These are phyloP conservation scores for Rhamnella rubrinervis DNA, from an alignment of 331 rosid genomes.

Conservation along the genomic window DNA sequence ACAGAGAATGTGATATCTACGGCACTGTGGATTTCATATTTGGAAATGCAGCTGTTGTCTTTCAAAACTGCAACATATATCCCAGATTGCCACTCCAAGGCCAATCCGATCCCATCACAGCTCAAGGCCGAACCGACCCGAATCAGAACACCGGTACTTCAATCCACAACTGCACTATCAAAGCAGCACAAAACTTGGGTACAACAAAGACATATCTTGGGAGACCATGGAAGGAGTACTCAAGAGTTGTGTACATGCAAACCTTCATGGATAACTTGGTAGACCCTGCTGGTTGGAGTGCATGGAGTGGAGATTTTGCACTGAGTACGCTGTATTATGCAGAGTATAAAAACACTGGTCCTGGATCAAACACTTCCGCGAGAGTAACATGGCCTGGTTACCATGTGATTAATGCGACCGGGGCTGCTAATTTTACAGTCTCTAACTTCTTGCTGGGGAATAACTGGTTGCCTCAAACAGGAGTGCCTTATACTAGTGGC, in stretches of 20 bases:
- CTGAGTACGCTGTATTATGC: slow-evolving; percentile 39
- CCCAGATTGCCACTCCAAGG: slow-evolving; percentile 17
- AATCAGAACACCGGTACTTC: slow-evolving; percentile 43
- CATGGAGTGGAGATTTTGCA: slow-evolving; percentile 37
- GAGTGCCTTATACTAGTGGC: slow-evolving; percentile 26
- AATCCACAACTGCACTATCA: slow-evolving; percentile 31
- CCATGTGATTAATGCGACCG: slow-evolving; percentile 21
- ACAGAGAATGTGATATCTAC: slow-evolving; percentile 66
- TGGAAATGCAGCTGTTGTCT: slow-evolving; percentile 47
- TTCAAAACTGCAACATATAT: slow-evolving; percentile 41
- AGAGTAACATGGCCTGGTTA: slow-evolving; percentile 46
- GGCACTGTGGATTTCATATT: slow-evolving; percentile 79
- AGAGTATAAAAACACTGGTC: slow-evolving; percentile 41
- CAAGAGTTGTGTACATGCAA: slow-evolving; percentile 35
- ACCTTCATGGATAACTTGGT: slow-evolving; percentile 27
- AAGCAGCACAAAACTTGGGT: slow-evolving; percentile 9
- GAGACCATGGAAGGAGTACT: slow-evolving; percentile 51
- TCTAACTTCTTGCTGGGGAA: slow-evolving; percentile 20
- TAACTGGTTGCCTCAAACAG: slow-evolving; percentile 26
- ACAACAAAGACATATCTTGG: slow-evolving; percentile 36
- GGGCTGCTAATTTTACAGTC: slow-evolving; percentile 36
- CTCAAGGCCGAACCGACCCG: slow-evolving; percentile 43
- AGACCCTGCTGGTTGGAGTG: slow-evolving; percentile 40
- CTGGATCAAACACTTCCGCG: slow-evolving; percentile 30
- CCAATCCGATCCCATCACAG: slow-evolving; percentile 33